These are phyloP conservation scores for Gryganskiella cystojenkinii DNA, from an alignment of 192 early-diverging fungal genomes.

Conservation along the genomic window DNA sequence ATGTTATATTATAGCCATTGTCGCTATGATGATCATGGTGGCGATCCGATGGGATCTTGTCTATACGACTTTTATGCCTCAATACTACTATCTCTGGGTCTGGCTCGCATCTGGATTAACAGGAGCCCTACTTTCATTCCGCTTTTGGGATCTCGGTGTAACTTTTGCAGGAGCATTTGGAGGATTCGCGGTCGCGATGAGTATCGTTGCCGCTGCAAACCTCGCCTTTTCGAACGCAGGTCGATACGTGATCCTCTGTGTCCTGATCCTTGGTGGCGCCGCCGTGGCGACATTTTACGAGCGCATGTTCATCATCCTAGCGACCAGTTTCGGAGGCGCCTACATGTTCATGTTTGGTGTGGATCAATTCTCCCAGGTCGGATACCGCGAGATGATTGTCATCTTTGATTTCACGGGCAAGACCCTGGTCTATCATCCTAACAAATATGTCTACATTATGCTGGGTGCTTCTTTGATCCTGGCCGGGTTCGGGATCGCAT, in stretches of 20 bases:
- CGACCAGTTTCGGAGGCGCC: constrained; percentile 62
- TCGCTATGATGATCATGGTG: constrained; percentile 43
- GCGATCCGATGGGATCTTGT: constrained; percentile 46
- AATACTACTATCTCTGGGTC: constrained; percentile 45
- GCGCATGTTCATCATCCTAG: constrained; percentile 52
- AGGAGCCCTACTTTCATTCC: constrained; percentile 28
- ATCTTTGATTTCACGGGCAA: constrained; percentile 51
- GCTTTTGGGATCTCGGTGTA: constrained; percentile 50
- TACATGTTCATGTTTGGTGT: constrained; percentile 62
- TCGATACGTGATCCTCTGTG: constrained; percentile 36
- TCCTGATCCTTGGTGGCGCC: constrained; percentile 48
- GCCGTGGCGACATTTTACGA: constrained; percentile 56
- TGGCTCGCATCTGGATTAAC: constrained; percentile 28
- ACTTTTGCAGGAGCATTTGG: constrained; percentile 43
- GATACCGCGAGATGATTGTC: constrained; percentile 56
- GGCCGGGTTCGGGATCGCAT: constrained; percentile 24
- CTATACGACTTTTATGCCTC: constrained; percentile 37
- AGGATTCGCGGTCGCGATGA: constrained; percentile 44
- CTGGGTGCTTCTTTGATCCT: constrained; percentile 20
- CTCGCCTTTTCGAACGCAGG: constrained; percentile 24
- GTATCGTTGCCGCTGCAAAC: constrained; percentile 37
- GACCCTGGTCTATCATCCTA: constrained; percentile 39
- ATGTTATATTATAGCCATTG: constrained; percentile 22
- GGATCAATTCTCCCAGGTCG: constrained; percentile 61
- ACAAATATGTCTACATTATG: constrained; percentile 33